Evolutionary conservation across 192 early-diverging fungal genomes (phyloP), one percentile per base, ranked within the genome.

Genomic region (Chytriomyces hyalinus): DNA sequence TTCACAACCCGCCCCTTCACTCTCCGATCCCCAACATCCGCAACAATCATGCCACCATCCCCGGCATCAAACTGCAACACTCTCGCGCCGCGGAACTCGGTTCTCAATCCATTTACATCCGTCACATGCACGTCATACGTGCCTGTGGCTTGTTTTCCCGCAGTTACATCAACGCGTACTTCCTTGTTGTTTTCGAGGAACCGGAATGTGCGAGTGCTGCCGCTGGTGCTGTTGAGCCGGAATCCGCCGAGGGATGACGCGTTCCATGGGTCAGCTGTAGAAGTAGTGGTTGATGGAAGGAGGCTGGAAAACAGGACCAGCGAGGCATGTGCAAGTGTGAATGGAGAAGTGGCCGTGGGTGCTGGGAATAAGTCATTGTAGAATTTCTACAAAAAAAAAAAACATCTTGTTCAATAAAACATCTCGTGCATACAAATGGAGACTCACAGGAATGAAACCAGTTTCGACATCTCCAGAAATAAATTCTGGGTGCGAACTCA

Each of bases 391-490:
- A n/a, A 47, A 28, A 28, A 28, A 65, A 77, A 76, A 73, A 65
- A 88, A 89, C 87, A 91, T 36, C 36, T 36, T 36, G 36, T 36
- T 36, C 36, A 36, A 36, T 36, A 36, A 36, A 36, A 2, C 36
- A 36, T 4, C 4, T 36, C 36, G 2, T 36, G 36, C 36, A 36
- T 4, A 36, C 36, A 36, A 36, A 36, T 3, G 36, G 4, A 20
- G 20, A 57, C 53, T 57, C 53, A 57, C 53, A 57, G 53, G 79
- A 83, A 98, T 98, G 80, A 95, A 98, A 0, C 95, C 95, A 26
- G 97, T 98, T 79, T 97, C 95, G 11, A 98, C 93, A 67, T 96
- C 90, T 50, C 91, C 97, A 49, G 86, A 84, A 71, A 94, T 88
- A 78, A 98, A 98, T n/a, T 90, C 91, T 5, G 92, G 92, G 80